These are phyloP conservation scores for Corymbia maculata DNA, from an alignment of 345 rosid genomes.

Conservation along the genomic window DNA sequence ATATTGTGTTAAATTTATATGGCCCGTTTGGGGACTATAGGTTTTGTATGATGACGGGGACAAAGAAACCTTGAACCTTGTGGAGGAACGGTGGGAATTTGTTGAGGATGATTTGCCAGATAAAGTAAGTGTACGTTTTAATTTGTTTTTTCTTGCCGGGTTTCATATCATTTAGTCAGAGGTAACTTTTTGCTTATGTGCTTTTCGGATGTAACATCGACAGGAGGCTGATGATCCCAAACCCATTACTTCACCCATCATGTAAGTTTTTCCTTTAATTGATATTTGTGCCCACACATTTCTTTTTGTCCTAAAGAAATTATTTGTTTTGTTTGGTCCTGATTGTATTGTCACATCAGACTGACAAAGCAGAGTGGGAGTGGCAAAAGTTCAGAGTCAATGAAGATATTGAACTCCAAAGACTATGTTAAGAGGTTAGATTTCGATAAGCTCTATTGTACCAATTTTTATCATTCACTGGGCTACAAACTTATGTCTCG, in stretches of 20 bases:
- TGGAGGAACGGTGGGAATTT: rapidly evolving
- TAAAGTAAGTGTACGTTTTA: neutral
- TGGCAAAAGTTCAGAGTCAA: neutral
- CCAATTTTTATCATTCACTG: rapidly evolving
- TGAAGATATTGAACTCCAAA: neutral
- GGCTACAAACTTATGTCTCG: neutral
- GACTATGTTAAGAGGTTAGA: neutral
- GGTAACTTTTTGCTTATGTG: neutral
- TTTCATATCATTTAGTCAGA: neutral
- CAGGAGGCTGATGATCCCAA: neutral
- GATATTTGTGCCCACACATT: rapidly evolving
- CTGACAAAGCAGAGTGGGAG: neutral
- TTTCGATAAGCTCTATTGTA: neutral
- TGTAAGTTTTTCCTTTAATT: neutral
- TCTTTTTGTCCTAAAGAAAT: neutral
- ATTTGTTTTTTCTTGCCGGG: neutral
- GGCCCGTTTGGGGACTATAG: neutral
- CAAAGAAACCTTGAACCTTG: rapidly evolving
- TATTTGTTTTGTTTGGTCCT: rapidly evolving
- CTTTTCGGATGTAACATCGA: neutral
- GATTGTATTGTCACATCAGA: neutral
- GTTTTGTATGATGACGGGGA: neutral
- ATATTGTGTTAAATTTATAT: neutral
- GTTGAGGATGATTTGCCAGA: neutral
- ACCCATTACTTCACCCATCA: neutral